Evolutionary conservation across 176 grass and related monocot genomes (phyloP).

Genomic region (Tuctoria greenei): DNA sequence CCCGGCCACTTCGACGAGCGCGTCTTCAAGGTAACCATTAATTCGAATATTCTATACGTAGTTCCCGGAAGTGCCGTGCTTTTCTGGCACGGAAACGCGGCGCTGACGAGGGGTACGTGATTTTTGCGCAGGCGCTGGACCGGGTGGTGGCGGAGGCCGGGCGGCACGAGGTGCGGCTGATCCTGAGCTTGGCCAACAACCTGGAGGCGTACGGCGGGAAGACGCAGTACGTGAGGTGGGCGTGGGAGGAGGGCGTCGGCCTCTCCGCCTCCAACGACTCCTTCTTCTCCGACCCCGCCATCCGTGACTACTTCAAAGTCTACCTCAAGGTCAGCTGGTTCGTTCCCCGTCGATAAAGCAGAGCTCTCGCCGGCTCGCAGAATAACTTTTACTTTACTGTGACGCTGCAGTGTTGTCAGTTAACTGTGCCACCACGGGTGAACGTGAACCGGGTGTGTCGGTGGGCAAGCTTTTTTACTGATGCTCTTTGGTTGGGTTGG

Average conservation of each 20-base stretch:
- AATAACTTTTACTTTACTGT: not conserved
- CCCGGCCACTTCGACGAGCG: constrained; percentile 81
- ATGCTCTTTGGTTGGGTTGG: not conserved
- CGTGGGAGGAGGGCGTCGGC: constrained; percentile 89
- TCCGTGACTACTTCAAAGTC: constrained; percentile 87
- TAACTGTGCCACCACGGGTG: not conserved
- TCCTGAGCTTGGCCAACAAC: constrained; percentile 86
- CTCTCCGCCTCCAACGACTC: constrained; percentile 87
- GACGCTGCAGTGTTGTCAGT: not conserved
- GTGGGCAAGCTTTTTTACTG: constrained; percentile 22
- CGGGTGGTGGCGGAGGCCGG: constrained; percentile 69
- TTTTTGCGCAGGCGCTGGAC: constrained; percentile 60
- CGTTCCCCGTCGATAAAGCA: not conserved
- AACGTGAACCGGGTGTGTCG: constrained; percentile 18
- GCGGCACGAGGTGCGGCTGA: constrained; percentile 62
- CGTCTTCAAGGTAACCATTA: constrained; percentile 62
- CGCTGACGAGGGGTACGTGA: not conserved
- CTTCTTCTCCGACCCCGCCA: constrained; percentile 90
- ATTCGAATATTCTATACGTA: not conserved
- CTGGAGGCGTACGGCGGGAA: constrained; percentile 90
- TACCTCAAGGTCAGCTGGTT: constrained; percentile 67
- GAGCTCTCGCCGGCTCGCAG: not conserved
- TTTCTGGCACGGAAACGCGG: not conserved
- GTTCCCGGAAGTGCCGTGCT: constrained; percentile 14
- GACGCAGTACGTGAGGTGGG: constrained; percentile 95